Evolutionary conservation across 2,329 filamentous ascomycete species (phyloP).

Genomic region (Blumeria hordei): DNA sequence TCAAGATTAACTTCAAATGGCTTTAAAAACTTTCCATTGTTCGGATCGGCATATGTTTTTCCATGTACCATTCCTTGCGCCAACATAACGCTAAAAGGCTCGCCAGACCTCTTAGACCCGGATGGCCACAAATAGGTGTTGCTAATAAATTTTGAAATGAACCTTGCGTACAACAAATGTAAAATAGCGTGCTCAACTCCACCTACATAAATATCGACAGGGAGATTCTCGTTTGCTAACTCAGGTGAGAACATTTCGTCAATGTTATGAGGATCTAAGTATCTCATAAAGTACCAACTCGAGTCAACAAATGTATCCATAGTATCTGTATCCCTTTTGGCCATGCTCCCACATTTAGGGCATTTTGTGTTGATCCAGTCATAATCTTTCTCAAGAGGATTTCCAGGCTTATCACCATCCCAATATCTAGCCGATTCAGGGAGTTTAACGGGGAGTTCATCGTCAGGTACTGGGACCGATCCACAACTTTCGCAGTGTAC

Average conservation of each 20-base stretch:
- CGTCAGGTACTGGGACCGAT: constrained; percentile 49
- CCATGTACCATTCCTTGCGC: constrained; percentile 90
- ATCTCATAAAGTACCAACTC: constrained; percentile 79
- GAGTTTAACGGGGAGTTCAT: constrained; percentile 53
- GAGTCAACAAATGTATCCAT: constrained; percentile 96
- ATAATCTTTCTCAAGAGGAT: constrained; percentile 46
- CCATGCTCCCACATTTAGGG: constrained; percentile 44
- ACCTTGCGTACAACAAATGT: constrained; percentile 70
- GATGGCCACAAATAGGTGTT: constrained; percentile 24
- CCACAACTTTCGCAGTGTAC: constrained; percentile 61
- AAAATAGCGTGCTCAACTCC: constrained; percentile 81
- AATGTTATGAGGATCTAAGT: constrained; percentile 44
- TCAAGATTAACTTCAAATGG: constrained; percentile 48
- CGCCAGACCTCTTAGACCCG: constrained; percentile 23
- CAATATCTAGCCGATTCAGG: constrained; percentile 46
- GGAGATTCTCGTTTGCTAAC: constrained; percentile 31
- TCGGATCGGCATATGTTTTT: constrained; percentile 53
- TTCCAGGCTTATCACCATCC: constrained; percentile 45
- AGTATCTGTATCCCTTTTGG: constrained; percentile 69
- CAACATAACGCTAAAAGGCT: constrained; percentile 64
- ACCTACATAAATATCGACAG: constrained; percentile 73
- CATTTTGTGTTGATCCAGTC: constrained; percentile 57
- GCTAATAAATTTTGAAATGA: constrained; percentile 70
- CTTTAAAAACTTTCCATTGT: constrained; percentile 51
- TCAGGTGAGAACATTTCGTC: constrained; percentile 35